These are phyloP conservation scores for Takashimella koratensis DNA, from an alignment of 1,284 basidiomycete species.

Conservation along the genomic window DNA sequence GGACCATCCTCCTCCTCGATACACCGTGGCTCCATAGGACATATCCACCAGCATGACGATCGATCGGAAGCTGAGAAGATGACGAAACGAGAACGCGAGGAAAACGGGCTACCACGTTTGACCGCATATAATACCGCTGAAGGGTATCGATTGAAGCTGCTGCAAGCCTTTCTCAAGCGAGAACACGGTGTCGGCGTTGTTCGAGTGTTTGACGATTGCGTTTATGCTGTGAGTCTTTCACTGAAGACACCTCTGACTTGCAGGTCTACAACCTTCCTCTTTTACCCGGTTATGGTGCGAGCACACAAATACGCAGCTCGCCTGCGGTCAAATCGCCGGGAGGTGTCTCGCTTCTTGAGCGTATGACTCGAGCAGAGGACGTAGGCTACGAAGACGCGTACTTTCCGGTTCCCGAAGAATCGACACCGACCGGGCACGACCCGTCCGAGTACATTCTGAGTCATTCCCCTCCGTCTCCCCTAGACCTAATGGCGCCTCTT, in stretches of 20 bases:
- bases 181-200: constrained; percentile 85
- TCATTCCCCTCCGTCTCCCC: constrained; percentile 30
- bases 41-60: constrained; percentile 28
- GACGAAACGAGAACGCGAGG: constrained; percentile 69
- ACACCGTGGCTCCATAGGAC: neutral
- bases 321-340: constrained; percentile 60
- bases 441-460: constrained; percentile 47
- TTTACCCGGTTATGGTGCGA: constrained; percentile 83
- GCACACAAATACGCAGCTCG: constrained; percentile 78
- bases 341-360: constrained; percentile 60
- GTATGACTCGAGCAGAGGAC: constrained; percentile 82
- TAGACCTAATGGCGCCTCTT: neutral
- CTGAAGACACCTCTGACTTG: neutral
- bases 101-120: constrained; percentile 69
- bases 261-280: constrained; percentile 89
- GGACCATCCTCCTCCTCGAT: neutral
- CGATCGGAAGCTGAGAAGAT: constrained; percentile 45
- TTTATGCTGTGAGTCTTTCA: constrained; percentile 71
- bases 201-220: constrained; percentile 85
- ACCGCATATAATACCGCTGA: constrained; percentile 87
- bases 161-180: constrained; percentile 76
- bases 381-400: constrained; percentile 83
- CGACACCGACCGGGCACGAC: constrained; percentile 15
- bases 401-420: constrained; percentile 52
- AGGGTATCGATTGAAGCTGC: constrained; percentile 70